Evolutionary conservation across 2,329 filamentous ascomycete genomes (phyloP), one percentile per base, ranked within the genome.

Genomic region (Pseudocercospora crystallina): DNA sequence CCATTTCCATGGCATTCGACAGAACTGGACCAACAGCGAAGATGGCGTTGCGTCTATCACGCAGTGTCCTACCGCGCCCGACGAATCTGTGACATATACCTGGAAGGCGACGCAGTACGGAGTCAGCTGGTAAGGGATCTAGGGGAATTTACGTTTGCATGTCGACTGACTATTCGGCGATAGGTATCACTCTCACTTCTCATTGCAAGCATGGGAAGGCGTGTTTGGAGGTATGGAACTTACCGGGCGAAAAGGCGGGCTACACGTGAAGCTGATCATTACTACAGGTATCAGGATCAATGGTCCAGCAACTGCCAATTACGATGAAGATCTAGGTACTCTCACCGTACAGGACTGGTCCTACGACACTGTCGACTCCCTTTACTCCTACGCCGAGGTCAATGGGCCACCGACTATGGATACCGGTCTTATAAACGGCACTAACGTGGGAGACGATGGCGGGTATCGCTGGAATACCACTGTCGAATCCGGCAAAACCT

Each of bases 51-150:
- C 69, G 40, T 71, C 71, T 26, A 64, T 80, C 35, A 79, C 78
- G n/a, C 83, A 89, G 65, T 89, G 86, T 56, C 85, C 86, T 1
- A 82, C 88, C 52, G 73, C 83, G 5, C 84, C 85, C 0, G 80
- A 80, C 17, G 61, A 70, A 10, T 66, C 62, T 5, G 64, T 68
- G 37, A 74, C 71, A 4, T 76, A 76, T 55, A 69, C 54, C 13
- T 71, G 66, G 61, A 70, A 48, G n/a, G n/a, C n/a, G n/a, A 78
- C 74, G 1, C 71, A 74, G 52, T 73, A 70, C 34, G 72, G 72
- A 12, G 73, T 71, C 4, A 54, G 54, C 1, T 64, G 62, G 62
- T n/a, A n/a, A n/a, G n/a, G n/a, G n/a, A n/a, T 69, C 66, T 51
- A n/a, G n/a, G n/a, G 70, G 70, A 0, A 51, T 38, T 43, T 47